phyloP scores from a whole-genome alignment of 305 asterid species.

The Withania somnifera region DNA sequence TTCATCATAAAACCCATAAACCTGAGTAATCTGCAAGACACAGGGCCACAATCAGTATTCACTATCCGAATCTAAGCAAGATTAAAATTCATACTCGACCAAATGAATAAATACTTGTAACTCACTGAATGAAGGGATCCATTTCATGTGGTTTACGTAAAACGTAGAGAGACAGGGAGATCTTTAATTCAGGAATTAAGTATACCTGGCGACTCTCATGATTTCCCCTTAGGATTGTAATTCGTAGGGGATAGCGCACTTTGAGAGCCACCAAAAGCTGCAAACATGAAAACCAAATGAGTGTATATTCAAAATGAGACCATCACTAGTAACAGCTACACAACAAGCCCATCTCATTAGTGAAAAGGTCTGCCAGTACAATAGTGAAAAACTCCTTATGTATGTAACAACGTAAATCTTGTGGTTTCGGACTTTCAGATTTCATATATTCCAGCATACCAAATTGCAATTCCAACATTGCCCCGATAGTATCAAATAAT shows the following conservation, averaged over 20 bases:
- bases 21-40: constrained; percentile 78
- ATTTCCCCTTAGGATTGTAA: constrained; percentile 91
- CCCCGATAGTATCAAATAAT: not conserved
- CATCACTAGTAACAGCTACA: not conserved
- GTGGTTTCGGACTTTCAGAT: not conserved
- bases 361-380: not conserved
- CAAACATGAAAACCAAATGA: not conserved
- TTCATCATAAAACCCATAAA: constrained; percentile 93
- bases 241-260: constrained; percentile 88
- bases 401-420: not conserved
- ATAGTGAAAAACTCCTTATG: not conserved
- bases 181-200: not conserved
- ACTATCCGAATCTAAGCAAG: not conserved
- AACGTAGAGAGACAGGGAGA: not conserved
- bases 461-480: not conserved
- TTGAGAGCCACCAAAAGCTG: constrained; percentile 90
- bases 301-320: not conserved
- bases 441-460: not conserved
- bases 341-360: not conserved
- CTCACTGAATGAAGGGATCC: not conserved
- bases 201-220: constrained; percentile 97
- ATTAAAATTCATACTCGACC: not conserved
- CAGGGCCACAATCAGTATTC: constrained; percentile 1
- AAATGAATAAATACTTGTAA: not conserved
- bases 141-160: not conserved